A percentile compares a stretch with the other conserved stretches of the same genome.
Evolutionary conservation across 2,329 filamentous ascomycete genomes (phyloP).

Genomic region (Xylaria sp.): DNA sequence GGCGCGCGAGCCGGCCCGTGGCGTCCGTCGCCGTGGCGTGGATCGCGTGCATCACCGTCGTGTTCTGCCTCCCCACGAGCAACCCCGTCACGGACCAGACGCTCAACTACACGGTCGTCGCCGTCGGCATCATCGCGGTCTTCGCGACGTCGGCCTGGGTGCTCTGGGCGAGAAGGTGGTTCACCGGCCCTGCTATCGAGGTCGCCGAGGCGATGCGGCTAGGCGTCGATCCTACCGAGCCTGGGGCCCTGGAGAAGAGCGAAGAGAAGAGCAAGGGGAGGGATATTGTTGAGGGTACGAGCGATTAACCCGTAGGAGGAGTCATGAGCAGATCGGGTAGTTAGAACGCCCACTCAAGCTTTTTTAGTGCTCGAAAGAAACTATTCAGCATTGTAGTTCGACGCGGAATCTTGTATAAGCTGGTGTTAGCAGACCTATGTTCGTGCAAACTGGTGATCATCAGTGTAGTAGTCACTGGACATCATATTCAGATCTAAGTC

Average conservation of each 20-base stretch:
- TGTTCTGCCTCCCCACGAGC: constrained; percentile 59
- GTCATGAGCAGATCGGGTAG: neutral
- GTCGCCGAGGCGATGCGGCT: constrained; percentile 51
- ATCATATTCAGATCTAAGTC: no score
- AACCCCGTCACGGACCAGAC: constrained; percentile 61
- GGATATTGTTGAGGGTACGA: neutral
- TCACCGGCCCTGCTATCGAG: constrained; percentile 57
- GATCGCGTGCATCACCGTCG: constrained; percentile 58
- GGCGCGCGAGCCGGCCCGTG: constrained; percentile 47
- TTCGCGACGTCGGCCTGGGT: constrained; percentile 53
- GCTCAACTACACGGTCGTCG: constrained; percentile 62
- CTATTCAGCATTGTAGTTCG: no score
- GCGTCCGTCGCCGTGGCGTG: constrained; percentile 52
- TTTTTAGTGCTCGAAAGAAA: no score
- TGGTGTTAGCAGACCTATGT: no score
- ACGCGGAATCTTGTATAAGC: no score
- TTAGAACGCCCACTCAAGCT: neutral
- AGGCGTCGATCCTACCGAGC: constrained; percentile 52
- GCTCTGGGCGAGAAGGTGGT: constrained; percentile 57
- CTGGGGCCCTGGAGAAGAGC: constrained; percentile 45
- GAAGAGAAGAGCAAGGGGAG: constrained; percentile 21
- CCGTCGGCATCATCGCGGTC: constrained; percentile 58
- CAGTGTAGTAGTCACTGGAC: no score
- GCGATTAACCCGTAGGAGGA: neutral
- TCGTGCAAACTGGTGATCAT: no score